These are phyloP conservation scores for Fusarium musae DNA, from an alignment of 2,329 filamentous ascomycete genomes.

Conservation along the genomic window DNA sequence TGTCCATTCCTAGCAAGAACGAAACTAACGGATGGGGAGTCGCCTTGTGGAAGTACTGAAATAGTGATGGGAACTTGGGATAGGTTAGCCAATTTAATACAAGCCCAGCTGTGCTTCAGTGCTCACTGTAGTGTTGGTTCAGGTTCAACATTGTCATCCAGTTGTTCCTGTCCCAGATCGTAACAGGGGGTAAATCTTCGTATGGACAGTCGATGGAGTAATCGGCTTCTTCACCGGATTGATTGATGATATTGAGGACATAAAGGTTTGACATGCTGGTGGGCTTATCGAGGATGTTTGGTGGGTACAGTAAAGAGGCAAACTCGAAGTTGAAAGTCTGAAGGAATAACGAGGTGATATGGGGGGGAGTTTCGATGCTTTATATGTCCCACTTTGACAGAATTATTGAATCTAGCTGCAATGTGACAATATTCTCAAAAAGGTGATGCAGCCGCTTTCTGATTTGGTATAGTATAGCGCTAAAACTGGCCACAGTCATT, in stretches of 20 bases:
- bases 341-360: too few relatives aligned
- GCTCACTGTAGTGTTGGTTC: neutral
- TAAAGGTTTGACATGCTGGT: neutral
- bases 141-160: neutral
- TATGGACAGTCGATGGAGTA: neutral
- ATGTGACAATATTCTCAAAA: neutral
- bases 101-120: neutral
- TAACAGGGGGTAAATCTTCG: neutral
- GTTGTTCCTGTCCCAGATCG: neutral
- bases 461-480: neutral
- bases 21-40: neutral
- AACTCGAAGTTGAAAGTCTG: fast-evolving
- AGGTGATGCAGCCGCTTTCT: fast-evolving
- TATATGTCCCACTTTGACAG: neutral
- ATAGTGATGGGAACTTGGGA: neutral
- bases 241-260: neutral
- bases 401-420: neutral
- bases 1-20: neutral
- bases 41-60: neutral
- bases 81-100: fast-evolving
- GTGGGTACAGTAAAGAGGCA: fast-evolving
- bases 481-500: fast-evolving
- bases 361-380: fast-evolving
- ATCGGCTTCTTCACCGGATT: neutral
- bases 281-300: fast-evolving